A percentile compares a stretch with the other conserved stretches of the same genome.
phyloP scores from a whole-genome alignment of 306 rosid species.

The Arachis stenosperma region DNA sequence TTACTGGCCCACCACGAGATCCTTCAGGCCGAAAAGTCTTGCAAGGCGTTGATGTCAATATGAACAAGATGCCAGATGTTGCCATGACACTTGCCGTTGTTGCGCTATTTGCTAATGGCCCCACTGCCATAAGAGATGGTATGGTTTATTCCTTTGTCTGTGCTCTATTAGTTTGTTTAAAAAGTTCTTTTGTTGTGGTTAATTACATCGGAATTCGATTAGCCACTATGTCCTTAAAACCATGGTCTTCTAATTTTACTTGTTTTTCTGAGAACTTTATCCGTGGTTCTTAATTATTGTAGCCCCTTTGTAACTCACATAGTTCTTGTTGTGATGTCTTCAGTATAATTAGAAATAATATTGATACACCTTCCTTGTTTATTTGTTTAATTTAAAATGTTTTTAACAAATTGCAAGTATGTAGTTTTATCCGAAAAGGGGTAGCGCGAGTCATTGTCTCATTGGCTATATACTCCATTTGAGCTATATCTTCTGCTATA shows the following conservation, averaged over 20 bases:
- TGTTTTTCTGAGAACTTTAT: not conserved
- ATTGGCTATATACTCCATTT: slow-evolving; percentile 21
- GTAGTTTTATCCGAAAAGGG: slow-evolving; percentile 11
- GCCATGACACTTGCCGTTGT: slow-evolving; percentile 99
- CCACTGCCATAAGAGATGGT: slow-evolving; percentile 95
- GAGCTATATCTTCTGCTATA: not conserved
- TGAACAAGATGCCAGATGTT: slow-evolving; percentile 99
- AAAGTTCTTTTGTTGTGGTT: not conserved
- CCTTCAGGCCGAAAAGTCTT: slow-evolving; percentile 66
- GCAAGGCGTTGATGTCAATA: slow-evolving; percentile 84
- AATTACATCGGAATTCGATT: slow-evolving; percentile 24
- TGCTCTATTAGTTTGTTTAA: slow-evolving; percentile 4
- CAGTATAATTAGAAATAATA: no score
- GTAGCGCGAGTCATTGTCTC: not conserved
- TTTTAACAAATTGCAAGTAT: slow-evolving; percentile 15
- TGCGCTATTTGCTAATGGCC: slow-evolving; percentile 90
- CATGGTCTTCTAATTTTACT: not conserved
- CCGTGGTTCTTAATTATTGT: not conserved
- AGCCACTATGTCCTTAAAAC: not conserved
- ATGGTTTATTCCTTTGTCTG: slow-evolving; percentile 37
- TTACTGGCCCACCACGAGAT: slow-evolving; percentile 76
- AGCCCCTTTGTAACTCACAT: not conserved
- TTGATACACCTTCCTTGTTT: no score
- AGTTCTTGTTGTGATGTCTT: no score
- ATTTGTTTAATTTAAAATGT: not conserved